Conservation (phyloP, 202 grass and related monocot species). For the Elaeis oleifera region DNA sequence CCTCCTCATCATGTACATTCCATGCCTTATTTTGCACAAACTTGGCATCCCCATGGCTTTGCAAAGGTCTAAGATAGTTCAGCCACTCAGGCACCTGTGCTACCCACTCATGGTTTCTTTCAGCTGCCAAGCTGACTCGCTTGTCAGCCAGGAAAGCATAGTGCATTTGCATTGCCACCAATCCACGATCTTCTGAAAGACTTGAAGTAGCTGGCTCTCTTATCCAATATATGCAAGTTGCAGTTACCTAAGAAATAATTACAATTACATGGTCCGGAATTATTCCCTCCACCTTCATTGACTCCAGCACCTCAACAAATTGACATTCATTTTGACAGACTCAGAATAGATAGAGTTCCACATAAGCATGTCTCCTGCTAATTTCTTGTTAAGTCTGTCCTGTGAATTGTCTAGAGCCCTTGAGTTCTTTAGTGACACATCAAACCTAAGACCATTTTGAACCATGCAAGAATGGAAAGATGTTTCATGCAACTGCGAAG, state of each 20-base stretch:
- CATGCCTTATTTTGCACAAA: no score
- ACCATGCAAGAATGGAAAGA: constrained; percentile 20
- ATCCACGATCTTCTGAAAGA: no score
- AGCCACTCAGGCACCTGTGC: no score
- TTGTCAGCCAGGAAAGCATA: no score
- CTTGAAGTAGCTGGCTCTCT: neutral
- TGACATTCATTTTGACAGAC: constrained; percentile 16
- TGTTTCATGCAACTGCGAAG: constrained; percentile 30
- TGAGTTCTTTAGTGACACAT: constrained; percentile 7
- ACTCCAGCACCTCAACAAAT: constrained; percentile 6
- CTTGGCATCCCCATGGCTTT: no score
- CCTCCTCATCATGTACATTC: no score
- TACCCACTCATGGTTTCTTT: no score
- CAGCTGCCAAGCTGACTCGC: no score
- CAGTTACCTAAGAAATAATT: neutral
- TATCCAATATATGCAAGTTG: neutral
- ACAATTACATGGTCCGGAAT: neutral
- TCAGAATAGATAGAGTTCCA: constrained; percentile 1
- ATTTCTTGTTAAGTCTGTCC: constrained; percentile 7
- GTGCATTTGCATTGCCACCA: no score
- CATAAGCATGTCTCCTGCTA: neutral
- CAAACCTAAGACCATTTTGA: constrained; percentile 25
- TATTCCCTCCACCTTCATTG: neutral
- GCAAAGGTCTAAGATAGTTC: no score
- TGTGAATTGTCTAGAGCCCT: constrained; percentile 16